Evolutionary conservation across 2,329 filamentous ascomycete species (phyloP).

Genomic region (Stenocarpella maydis): DNA sequence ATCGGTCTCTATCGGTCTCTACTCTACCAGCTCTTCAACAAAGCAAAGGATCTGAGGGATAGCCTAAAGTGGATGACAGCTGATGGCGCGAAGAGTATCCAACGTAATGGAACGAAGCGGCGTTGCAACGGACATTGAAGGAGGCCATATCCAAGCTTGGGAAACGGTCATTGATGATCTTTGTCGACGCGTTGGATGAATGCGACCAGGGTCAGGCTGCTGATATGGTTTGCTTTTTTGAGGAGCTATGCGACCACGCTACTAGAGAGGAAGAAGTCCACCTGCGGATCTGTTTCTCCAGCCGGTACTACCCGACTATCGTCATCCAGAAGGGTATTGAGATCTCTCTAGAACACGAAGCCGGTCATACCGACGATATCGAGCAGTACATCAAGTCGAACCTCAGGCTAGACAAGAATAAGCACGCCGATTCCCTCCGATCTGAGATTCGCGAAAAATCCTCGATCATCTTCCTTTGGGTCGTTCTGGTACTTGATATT

Average conservation of each 20-base stretch:
- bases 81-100: background rate
- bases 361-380: background rate
- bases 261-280: slow-evolving; percentile 44
- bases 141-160: slow-evolving; percentile 36
- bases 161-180: slow-evolving; percentile 31
- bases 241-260: slow-evolving; percentile 44
- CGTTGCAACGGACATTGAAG: slow-evolving; percentile 39
- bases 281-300: slow-evolving; percentile 50
- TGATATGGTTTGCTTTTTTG: slow-evolving; percentile 53
- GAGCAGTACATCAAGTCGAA: background rate
- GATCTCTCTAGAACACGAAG: background rate
- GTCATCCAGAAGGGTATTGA: slow-evolving; percentile 43
- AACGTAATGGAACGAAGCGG: slow-evolving; percentile 10
- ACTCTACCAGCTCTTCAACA: slow-evolving; percentile 53
- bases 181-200: slow-evolving; percentile 57
- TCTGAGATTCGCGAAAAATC: slow-evolving; percentile 1
- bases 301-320: slow-evolving; percentile 55
- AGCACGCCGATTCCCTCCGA: background rate
- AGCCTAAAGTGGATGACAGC: slow-evolving; percentile 42
- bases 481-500: slow-evolving; percentile 49
- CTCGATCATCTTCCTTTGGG: slow-evolving; percentile 43
- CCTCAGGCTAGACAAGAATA: background rate
- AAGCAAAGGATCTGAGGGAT: slow-evolving; percentile 42
- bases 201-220: slow-evolving; percentile 52
- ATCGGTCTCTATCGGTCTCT: slow-evolving; percentile 60